Base-by-base conservation (phyloP, 2,329 filamentous ascomycete species). In the Colletotrichum tabaci region DNA sequence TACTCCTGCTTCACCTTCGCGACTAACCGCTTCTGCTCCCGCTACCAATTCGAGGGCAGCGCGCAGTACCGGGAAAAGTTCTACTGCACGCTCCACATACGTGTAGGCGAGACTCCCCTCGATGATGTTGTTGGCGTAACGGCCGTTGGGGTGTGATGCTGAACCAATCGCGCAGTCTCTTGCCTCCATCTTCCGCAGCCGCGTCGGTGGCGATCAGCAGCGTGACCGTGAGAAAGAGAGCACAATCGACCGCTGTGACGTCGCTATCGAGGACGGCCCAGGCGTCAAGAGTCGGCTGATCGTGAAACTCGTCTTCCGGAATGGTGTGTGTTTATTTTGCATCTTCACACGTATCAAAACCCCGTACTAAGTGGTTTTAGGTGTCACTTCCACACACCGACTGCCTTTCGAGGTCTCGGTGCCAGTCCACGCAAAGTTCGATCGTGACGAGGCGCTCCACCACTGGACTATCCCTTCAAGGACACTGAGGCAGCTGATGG, bases 401-500 rank as follows among this genome's bases (percentile, higher is more conserved):
- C 83, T 96, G 53, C 92, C 92, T 0, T 96, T 94, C 75, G 93
- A 96, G 80, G 86, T 91, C 40, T 88, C 88, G 16, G 87, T 92
- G n/a, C 91, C 94, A 2, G 90, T 93, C 75, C 92, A 94, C 78
- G 93, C 93, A 67, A 90, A 93, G 60, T 96, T 96, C 79, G 90
- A 92, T 79, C 88, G 85, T 62, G 86, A 87, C 40, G 87, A 90
- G 66, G 91, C 92, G 1, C 85, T 84, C 1, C 93, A 94, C 72
- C 87, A 87, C 71, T 96, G 93, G 93, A 88, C 86, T 13, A 94
- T 95, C 68, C 90, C 91, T 18, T 91, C 93, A 3, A 86, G 90
- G 70, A 91, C 91, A 0, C 82, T 96, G 62, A 89, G 92, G 73
- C 92, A 95, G 76, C 88, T 94, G 73, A 91, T 94, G 82, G 93